Evolutionary conservation across 768 basidiomycete genomes (phyloP).

Genomic region (Ramaria sp.): DNA sequence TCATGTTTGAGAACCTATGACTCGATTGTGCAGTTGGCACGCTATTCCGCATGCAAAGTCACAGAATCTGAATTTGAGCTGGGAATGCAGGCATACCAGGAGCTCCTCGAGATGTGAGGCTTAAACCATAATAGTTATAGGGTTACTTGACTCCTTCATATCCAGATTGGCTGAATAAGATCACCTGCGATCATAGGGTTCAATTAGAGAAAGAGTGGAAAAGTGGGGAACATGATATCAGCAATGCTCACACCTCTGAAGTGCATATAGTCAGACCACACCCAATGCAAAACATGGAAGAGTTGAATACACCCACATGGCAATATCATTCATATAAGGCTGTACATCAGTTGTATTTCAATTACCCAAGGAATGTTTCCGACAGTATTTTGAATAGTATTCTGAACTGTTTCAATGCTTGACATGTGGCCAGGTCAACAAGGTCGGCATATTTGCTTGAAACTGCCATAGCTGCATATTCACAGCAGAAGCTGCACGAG

Average conservation of each 20-base stretch:
- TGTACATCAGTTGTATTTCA: slow-evolving; percentile 8
- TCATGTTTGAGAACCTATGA: slow-evolving; percentile 42
- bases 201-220: slow-evolving; percentile 13
- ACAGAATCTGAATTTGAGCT: slow-evolving; percentile 55
- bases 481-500: too few species aligned
- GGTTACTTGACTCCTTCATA: background rate
- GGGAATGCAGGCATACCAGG: slow-evolving; percentile 50
- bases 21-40: slow-evolving; percentile 61
- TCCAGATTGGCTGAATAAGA: background rate
- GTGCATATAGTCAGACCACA: too few species aligned
- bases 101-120: slow-evolving; percentile 51
- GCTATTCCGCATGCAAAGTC: slow-evolving; percentile 48
- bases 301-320: slow-evolving; percentile 4
- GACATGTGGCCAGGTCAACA: slow-evolving; percentile 12
- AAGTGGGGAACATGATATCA: slow-evolving; percentile 15
- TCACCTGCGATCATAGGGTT: slow-evolving; percentile 11
- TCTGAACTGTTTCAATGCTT: slow-evolving; percentile 13
- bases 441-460: slow-evolving; percentile 14
- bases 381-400: too few species aligned
- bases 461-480: slow-evolving; percentile 6
- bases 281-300: too few species aligned
- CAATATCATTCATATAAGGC: slow-evolving; percentile 8
- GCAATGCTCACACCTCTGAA: slow-evolving; percentile 9
- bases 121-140: background rate
- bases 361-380: background rate